Conservation (phyloP, 306 rosid genomes). For the Adenanthera pavonina region DNA sequence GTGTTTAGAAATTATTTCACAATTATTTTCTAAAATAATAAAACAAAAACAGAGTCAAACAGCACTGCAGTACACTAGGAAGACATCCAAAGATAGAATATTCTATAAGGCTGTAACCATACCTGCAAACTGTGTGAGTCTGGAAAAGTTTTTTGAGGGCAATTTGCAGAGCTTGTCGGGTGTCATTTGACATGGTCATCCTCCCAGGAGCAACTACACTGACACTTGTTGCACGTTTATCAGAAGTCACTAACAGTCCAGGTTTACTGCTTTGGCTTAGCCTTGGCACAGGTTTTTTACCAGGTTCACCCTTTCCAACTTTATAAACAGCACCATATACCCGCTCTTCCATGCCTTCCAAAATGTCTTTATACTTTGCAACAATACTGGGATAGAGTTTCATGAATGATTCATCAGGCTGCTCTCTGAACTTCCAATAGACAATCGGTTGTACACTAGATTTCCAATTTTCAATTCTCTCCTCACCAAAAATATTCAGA, state of each 20-base stretch:
- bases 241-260: slow-evolving; percentile 48
- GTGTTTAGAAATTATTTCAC: not conserved
- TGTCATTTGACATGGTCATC: slow-evolving; percentile 80
- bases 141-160: slow-evolving; percentile 72
- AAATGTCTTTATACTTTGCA: slow-evolving; percentile 56
- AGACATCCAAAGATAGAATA: slow-evolving; percentile 21
- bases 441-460: slow-evolving; percentile 31
- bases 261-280: slow-evolving; percentile 37
- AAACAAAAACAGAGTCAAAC: not conserved
- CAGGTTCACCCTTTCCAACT: slow-evolving; percentile 41
- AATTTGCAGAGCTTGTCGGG: slow-evolving; percentile 72
- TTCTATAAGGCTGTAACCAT: slow-evolving; percentile 12
- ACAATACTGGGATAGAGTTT: slow-evolving; percentile 58
- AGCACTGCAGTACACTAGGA: slow-evolving; percentile 19
- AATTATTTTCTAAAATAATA: not conserved
- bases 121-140: slow-evolving; percentile 90
- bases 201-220: slow-evolving; percentile 46
- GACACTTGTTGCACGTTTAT: slow-evolving; percentile 43
- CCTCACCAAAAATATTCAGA: slow-evolving; percentile 60
- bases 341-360: slow-evolving; percentile 47
- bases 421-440: slow-evolving; percentile 52
- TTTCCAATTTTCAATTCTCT: slow-evolving; percentile 58
- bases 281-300: slow-evolving; percentile 50
- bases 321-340: not conserved
- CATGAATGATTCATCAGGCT: slow-evolving; percentile 61